Evolutionary conservation across 2,329 filamentous ascomycete genomes (phyloP).

Genomic region (Xylariaceae sp.): DNA sequence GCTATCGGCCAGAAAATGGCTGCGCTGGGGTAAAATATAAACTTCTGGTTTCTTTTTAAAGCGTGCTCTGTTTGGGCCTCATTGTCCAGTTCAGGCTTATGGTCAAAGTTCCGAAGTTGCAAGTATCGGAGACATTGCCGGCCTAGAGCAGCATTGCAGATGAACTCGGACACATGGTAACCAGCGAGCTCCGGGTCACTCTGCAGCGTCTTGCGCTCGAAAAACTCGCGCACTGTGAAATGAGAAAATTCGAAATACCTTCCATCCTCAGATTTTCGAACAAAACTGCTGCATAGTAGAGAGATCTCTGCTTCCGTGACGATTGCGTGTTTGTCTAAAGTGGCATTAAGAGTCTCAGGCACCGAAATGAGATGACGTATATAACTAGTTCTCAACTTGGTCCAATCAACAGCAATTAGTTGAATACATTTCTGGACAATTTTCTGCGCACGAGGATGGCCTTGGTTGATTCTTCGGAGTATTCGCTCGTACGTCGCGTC

Average conservation of each 20-base stretch:
- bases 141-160: slow-evolving; percentile 7
- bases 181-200: slow-evolving; percentile 1
- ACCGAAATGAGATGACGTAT: slow-evolving; percentile 7
- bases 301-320: slow-evolving; percentile 4
- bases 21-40: background rate
- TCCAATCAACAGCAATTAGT: slow-evolving; percentile 10
- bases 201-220: slow-evolving; percentile 12
- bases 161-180: slow-evolving; percentile 21
- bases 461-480: slow-evolving; percentile 17
- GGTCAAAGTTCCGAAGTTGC: slow-evolving; percentile 26
- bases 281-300: slow-evolving; percentile 28
- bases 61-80: background rate
- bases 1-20: background rate
- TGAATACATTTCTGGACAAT: slow-evolving; percentile 24
- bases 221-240: slow-evolving; percentile 32
- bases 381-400: background rate
- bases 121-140: slow-evolving; percentile 27
- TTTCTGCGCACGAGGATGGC: background rate
- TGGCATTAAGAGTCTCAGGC: slow-evolving; percentile 5
- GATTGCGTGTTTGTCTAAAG: background rate
- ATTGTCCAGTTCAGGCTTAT: background rate
- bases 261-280: slow-evolving; percentile 27
- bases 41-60: background rate
- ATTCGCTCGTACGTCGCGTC: slow-evolving; percentile 29
- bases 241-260: slow-evolving; percentile 30